phyloP scores from a whole-genome alignment of 2,329 filamentous ascomycete species.

The Aspergillus ochraceus region DNA sequence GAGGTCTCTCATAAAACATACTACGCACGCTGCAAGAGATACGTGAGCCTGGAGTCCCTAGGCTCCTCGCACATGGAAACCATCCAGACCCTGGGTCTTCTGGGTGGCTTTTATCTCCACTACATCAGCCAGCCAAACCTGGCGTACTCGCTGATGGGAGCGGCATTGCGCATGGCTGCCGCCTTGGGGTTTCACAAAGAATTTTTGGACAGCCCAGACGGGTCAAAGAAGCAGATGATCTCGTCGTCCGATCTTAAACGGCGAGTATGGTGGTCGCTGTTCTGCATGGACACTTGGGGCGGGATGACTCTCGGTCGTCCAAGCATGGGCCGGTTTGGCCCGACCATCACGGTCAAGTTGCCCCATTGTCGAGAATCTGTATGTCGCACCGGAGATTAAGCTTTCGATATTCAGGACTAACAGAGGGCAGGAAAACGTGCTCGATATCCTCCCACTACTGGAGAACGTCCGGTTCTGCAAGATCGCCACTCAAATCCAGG shows the following conservation, averaged over 20 bases:
- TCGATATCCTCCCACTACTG: constrained; percentile 68
- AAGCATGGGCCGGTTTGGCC: constrained; percentile 66
- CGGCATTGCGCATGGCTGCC: constrained; percentile 71
- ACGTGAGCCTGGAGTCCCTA: constrained; percentile 66
- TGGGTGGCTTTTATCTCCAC: constrained; percentile 75
- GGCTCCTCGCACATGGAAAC: constrained; percentile 72
- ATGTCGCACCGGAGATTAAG: constrained; percentile 13
- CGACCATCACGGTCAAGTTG: constrained; percentile 65
- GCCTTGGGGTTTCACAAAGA: constrained; percentile 72
- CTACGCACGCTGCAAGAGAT: constrained; percentile 66
- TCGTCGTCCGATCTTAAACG: constrained; percentile 61
- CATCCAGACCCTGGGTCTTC: constrained; percentile 68
- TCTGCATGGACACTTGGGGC: constrained; percentile 73
- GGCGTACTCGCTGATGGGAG: constrained; percentile 71
- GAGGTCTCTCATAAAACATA: constrained; percentile 69
- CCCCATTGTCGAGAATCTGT: constrained; percentile 54
- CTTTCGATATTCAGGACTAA: constrained; percentile 25
- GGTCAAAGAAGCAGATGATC: constrained; percentile 45
- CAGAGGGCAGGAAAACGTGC: constrained; percentile 53
- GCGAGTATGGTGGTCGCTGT: constrained; percentile 73
- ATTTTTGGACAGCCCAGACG: constrained; percentile 48
- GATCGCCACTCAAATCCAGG: constrained; percentile 75
- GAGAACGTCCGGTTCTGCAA: constrained; percentile 79
- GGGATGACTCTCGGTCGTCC: constrained; percentile 70
- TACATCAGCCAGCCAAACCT: constrained; percentile 77